phyloP scores from a whole-genome alignment of 208 protist species.

The Lotmaria passim region DNA sequence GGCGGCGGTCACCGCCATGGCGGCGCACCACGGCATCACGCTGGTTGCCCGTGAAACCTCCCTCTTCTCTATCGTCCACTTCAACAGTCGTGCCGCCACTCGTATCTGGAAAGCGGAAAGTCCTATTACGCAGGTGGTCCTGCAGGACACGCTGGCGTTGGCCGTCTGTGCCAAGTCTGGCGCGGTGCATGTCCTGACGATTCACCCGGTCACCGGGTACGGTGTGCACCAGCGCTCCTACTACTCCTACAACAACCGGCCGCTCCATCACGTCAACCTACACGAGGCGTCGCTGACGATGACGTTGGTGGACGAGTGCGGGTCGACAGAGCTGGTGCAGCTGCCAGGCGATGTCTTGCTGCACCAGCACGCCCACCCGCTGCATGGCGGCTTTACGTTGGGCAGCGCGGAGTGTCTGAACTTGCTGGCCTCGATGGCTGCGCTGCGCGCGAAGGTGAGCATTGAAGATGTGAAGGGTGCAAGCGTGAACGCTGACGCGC shows the following conservation, averaged over 20 bases:
- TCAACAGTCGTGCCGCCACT: conserved; percentile 3
- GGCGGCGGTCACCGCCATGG: conserved; percentile 26
- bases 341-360: conserved; percentile 37
- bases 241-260: conserved; percentile 40
- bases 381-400: conserved; percentile 7
- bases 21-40: conserved; percentile 28
- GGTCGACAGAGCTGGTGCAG: conserved; percentile 65
- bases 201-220: conserved; percentile 24
- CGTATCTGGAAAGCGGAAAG: conserved; percentile 31
- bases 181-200: conserved; percentile 45
- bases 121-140: conserved; percentile 26
- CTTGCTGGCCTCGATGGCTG: conserved; percentile 33
- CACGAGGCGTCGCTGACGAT: conserved; percentile 47
- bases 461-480: conserved; percentile 30
- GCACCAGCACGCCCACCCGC: conserved; percentile 1
- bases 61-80: conserved; percentile 23
- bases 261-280: conserved; percentile 49
- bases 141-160: conserved; percentile 36
- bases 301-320: conserved; percentile 60
- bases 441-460: conserved; percentile 30
- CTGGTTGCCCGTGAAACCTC: conserved; percentile 31
- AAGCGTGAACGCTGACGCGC: background rate
- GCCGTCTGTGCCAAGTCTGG: conserved; percentile 38
- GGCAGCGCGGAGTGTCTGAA: conserved; percentile 9
- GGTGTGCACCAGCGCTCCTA: conserved; percentile 37